Conservation (phyloP, 495 filamentous ascomycete species). For the Penicillium dipodomyicola region DNA sequence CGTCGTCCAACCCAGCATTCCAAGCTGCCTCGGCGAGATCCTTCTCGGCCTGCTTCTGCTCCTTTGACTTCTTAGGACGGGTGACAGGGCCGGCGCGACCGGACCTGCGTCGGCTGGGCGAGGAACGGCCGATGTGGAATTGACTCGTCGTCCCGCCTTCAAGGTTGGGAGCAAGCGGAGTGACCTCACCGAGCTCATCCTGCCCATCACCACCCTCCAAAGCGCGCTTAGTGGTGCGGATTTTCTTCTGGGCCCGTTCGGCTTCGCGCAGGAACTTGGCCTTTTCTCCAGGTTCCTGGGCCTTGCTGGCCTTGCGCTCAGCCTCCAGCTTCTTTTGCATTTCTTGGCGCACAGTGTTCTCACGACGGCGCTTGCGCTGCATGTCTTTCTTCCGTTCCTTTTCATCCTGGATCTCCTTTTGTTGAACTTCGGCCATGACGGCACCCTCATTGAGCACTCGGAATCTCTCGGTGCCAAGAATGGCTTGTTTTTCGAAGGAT, state of each 20-base stretch:
- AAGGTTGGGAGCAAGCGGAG: conserved; percentile 74
- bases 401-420: conserved; percentile 86
- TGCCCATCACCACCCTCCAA: conserved; percentile 80
- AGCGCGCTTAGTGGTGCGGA: conserved; percentile 75
- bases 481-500: conserved; percentile 53
- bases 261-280: conserved; percentile 75
- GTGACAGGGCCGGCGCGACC: conserved; percentile 59
- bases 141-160: conserved; percentile 86
- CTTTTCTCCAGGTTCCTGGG: conserved; percentile 75
- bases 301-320: conserved; percentile 67
- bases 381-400: conserved; percentile 99
- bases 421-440: conserved; percentile 80
- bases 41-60: conserved; percentile 95
- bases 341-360: conserved; percentile 87
- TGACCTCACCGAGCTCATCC: conserved; percentile 73
- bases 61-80: conserved; percentile 83
- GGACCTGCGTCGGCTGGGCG: conserved; percentile 62
- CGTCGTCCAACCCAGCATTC: conserved; percentile 79
- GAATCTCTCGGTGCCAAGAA: conserved; percentile 54
- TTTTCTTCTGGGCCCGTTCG: conserved; percentile 82
- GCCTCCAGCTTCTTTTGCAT: conserved; percentile 83
- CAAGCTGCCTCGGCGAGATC: conserved; percentile 88
- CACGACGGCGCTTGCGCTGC: conserved; percentile 94
- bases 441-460: conserved; percentile 57
- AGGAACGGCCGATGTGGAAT: conserved; percentile 67